phyloP scores from a whole-genome alignment of 805 yeast species.

The Blastobotrys parvus region DNA sequence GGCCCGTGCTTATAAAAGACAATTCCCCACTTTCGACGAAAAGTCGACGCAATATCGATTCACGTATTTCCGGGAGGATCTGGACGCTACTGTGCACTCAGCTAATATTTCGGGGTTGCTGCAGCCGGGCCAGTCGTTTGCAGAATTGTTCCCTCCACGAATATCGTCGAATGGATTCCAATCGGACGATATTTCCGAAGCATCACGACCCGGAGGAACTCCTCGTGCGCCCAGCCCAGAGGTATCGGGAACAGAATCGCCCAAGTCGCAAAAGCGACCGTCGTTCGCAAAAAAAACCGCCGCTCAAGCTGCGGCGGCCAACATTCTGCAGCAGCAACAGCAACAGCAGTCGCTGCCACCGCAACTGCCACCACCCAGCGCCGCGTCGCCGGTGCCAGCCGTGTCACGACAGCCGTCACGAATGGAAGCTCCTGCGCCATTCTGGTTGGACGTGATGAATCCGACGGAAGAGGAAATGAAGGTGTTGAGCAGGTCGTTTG shows the following conservation, averaged over 20 bases:
- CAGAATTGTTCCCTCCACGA: conserved; percentile 45
- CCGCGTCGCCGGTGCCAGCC: too few species aligned
- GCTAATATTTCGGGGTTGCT: conserved; percentile 78
- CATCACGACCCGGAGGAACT: background rate
- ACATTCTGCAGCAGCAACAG: background rate
- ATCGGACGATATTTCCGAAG: too few species aligned
- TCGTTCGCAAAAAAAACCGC: conserved; percentile 8
- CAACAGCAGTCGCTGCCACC: background rate
- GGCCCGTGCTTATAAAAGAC: background rate
- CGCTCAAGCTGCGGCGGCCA: background rate
- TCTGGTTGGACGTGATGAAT: conserved; percentile 88
- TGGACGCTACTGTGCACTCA: conserved; percentile 83
- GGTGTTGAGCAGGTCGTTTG: conserved; percentile 79
- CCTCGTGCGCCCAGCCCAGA: background rate
- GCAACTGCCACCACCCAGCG: background rate
- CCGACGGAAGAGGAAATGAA: conserved; percentile 98
- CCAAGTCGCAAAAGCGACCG: background rate
- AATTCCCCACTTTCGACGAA: conserved; percentile 14
- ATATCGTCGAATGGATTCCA: background rate
- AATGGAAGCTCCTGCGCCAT: conserved; percentile 39
- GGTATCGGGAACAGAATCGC: background rate
- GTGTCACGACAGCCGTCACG: background rate
- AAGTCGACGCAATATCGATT: conserved; percentile 57
- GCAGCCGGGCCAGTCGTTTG: conserved; percentile 52
- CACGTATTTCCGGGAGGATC: conserved; percentile 86